These are phyloP conservation scores for Aspergillus jensenii DNA, from an alignment of 2,329 filamentous ascomycete genomes.

Conservation along the genomic window DNA sequence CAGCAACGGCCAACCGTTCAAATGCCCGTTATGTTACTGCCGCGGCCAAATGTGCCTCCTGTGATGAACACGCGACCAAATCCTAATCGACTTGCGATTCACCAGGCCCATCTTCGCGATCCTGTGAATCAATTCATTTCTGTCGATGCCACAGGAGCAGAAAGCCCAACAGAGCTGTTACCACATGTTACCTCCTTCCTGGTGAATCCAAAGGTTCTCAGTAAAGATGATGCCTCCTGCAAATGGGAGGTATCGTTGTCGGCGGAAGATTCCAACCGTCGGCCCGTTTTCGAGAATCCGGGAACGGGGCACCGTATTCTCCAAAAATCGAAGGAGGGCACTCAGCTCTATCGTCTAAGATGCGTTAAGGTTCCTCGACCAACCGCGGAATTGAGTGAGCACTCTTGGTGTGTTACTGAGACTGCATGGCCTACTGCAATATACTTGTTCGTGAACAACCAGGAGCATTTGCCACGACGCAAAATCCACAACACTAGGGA, in stretches of 20 bases:
- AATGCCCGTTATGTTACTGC: slow-evolving; percentile 30
- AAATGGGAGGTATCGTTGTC: slow-evolving; percentile 39
- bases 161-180: slow-evolving; percentile 32
- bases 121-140: slow-evolving; percentile 44
- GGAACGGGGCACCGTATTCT: slow-evolving; percentile 24
- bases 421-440: slow-evolving; percentile 70
- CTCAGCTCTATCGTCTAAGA: slow-evolving; percentile 66
- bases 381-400: slow-evolving; percentile 38
- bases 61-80: slow-evolving; percentile 44
- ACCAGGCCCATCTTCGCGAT: slow-evolving; percentile 59
- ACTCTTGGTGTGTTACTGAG: slow-evolving; percentile 63
- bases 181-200: slow-evolving; percentile 36
- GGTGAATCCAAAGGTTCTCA: slow-evolving; percentile 32
- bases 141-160: slow-evolving; percentile 14
- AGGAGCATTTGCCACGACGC: slow-evolving; percentile 59
- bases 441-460: slow-evolving; percentile 67
- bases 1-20: neutral
- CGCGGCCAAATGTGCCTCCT: slow-evolving; percentile 31
- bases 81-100: slow-evolving; percentile 52
- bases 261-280: slow-evolving; percentile 24
- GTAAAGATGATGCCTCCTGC: slow-evolving; percentile 25
- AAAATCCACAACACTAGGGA: slow-evolving; percentile 75
- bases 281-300: slow-evolving; percentile 28
- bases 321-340: slow-evolving; percentile 50
- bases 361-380: slow-evolving; percentile 53